These are phyloP conservation scores for Aspergillus conjunctus DNA, from an alignment of 495 filamentous ascomycete species.

Conservation along the genomic window DNA sequence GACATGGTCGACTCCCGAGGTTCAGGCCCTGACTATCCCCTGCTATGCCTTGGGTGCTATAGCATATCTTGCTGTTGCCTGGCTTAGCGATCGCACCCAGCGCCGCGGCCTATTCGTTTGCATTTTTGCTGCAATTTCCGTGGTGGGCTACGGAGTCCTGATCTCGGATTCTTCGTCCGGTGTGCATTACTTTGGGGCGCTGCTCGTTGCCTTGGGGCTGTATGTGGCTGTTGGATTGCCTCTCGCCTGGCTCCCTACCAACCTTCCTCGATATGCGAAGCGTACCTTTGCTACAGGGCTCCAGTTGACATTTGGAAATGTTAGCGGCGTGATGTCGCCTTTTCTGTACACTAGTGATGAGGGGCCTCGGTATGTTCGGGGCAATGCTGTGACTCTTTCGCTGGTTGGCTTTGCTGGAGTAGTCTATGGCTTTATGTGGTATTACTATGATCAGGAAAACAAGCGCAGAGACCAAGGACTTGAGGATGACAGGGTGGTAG, in stretches of 20 bases:
- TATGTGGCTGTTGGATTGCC: conserved; percentile 72
- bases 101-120: conserved; percentile 62
- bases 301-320: conserved; percentile 68
- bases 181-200: conserved; percentile 72
- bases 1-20: conserved; percentile 59
- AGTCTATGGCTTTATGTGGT: conserved; percentile 56
- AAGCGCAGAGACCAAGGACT: conserved; percentile 53
- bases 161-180: conserved; percentile 59
- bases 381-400: conserved; percentile 51
- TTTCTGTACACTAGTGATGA: conserved; percentile 53
- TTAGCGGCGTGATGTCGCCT: conserved; percentile 67
- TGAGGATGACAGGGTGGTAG: conserved; percentile 55
- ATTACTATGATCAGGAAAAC: conserved; percentile 57
- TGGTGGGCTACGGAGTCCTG: conserved; percentile 70
- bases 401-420: conserved; percentile 42
- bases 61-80: conserved; percentile 63
- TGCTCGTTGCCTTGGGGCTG: conserved; percentile 69
- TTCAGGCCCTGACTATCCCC: conserved; percentile 78
- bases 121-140: conserved; percentile 56
- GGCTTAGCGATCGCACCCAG: conserved; percentile 61
- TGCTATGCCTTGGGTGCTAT: conserved; percentile 71
- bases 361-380: conserved; percentile 44
- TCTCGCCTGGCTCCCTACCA: conserved; percentile 65
- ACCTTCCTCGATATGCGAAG: conserved; percentile 69
- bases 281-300: conserved; percentile 69